Evolutionary conservation across 306 rosid genomes (phyloP).

Genomic region (Cucurbita ficifolia): DNA sequence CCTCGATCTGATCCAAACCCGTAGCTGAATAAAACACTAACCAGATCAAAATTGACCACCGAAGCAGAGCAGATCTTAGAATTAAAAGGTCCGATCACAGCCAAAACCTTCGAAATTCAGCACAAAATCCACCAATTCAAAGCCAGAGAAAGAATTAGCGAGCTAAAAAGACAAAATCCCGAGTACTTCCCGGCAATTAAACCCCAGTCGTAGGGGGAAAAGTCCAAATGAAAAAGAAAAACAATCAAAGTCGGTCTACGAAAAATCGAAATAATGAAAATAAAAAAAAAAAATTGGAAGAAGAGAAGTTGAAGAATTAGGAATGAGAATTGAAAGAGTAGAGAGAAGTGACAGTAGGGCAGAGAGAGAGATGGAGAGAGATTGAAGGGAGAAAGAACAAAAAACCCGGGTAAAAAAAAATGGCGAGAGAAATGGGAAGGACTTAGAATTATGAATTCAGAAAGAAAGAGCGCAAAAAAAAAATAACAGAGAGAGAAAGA

Average conservation of each 20-base stretch:
- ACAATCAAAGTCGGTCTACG: background rate
- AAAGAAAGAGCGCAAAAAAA: no score
- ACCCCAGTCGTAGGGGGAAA: background rate
- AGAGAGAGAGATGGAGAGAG: background rate
- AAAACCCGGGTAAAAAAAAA: background rate
- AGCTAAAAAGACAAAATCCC: background rate
- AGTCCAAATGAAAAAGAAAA: background rate
- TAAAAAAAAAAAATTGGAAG: background rate
- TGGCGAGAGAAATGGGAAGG: no score
- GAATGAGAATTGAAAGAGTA: conserved; percentile 4
- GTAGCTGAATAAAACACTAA: conserved; percentile 20
- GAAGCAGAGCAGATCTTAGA: conserved; percentile 28
- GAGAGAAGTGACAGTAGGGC: conserved; percentile 15
- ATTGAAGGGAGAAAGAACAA: background rate
- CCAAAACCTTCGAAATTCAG: conserved; percentile 5
- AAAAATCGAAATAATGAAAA: background rate
- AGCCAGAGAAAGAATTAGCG: background rate
- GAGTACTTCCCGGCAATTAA: background rate
- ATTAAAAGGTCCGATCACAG: conserved; percentile 17
- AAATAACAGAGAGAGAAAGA: background rate
- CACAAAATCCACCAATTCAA: background rate
- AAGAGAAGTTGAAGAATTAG: background rate
- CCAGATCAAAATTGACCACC: conserved; percentile 1
- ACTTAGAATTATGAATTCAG: background rate
- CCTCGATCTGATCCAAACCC: conserved; percentile 92